Conservation (phyloP, 768 basidiomycete genomes). For the Rhodocollybia butyracea region DNA sequence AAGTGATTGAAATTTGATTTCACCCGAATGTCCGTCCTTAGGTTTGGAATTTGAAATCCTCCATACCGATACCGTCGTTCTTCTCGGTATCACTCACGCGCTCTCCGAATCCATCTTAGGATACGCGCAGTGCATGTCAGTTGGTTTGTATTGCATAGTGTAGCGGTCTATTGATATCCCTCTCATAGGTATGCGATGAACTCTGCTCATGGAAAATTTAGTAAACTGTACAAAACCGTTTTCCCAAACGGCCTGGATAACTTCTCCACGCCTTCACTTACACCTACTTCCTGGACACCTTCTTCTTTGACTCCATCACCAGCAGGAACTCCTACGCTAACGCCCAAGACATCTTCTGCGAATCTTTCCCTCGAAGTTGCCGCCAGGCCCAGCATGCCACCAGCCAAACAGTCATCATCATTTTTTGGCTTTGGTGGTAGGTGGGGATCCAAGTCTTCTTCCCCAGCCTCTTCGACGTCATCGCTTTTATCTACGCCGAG, state of each 20-base stretch:
- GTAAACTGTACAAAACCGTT: constrained; percentile 64
- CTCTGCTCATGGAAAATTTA: constrained; percentile 72
- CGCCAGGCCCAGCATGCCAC: constrained; percentile 16
- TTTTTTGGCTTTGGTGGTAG: constrained; percentile 22
- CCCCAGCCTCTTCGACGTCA: constrained; percentile 29
- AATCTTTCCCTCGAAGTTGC: constrained; percentile 8
- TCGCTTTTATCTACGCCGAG: constrained; percentile 18
- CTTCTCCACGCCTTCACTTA: constrained; percentile 33
- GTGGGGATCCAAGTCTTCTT: constrained; percentile 19
- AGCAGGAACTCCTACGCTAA: constrained; percentile 10
- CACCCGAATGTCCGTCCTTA: too few species aligned
- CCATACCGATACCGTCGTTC: constrained; percentile 66
- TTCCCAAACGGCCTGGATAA: constrained; percentile 59
- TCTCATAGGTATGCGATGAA: constrained; percentile 8
- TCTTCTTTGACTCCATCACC: constrained; percentile 15
- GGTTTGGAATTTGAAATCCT: constrained; percentile 77
- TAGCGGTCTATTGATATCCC: background rate
- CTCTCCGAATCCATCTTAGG: constrained; percentile 78
- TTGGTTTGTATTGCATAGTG: constrained; percentile 10
- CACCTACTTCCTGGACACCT: constrained; percentile 32
- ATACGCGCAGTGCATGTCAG: constrained; percentile 74
- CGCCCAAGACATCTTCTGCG: constrained; percentile 17
- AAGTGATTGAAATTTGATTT: constrained; percentile 35
- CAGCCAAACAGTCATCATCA: constrained; percentile 2
- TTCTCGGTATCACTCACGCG: constrained; percentile 69